Conservation (phyloP, 768 basidiomycete genomes). For the Myochromella boudieri region DNA sequence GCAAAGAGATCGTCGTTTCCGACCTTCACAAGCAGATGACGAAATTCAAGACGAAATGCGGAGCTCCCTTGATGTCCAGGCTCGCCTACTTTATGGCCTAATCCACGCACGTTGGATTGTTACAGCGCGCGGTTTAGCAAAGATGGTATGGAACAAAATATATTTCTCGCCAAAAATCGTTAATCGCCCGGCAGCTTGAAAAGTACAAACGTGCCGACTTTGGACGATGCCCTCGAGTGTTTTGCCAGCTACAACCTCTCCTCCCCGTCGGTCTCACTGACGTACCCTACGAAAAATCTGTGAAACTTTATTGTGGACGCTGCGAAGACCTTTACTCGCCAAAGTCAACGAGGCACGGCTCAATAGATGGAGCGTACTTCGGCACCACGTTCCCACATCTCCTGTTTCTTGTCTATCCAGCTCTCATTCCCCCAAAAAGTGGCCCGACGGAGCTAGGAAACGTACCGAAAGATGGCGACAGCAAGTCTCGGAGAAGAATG, state of each 20-base stretch:
- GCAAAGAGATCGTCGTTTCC: neutral
- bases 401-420: slow-evolving; percentile 95
- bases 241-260: slow-evolving; percentile 92
- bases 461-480: slow-evolving; percentile 25
- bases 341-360: slow-evolving; percentile 94
- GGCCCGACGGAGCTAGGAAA: slow-evolving; percentile 38
- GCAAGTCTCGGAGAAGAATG: slow-evolving; percentile 37
- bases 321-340: slow-evolving; percentile 99
- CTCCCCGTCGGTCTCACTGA: slow-evolving; percentile 97
- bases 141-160: slow-evolving; percentile 69
- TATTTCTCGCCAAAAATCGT: neutral
- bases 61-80: slow-evolving; percentile 90
- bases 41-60: slow-evolving; percentile 93
- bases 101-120: slow-evolving; percentile 98
- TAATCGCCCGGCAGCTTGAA: slow-evolving; percentile 57
- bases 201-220: slow-evolving; percentile 99
- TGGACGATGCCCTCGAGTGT: slow-evolving; percentile 95
- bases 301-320: slow-evolving; percentile 97
- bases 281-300: slow-evolving; percentile 97
- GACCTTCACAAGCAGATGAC: slow-evolving; percentile 58
- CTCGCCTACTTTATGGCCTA: slow-evolving; percentile 89
- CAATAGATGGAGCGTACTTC: slow-evolving; percentile 98
- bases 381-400: slow-evolving; percentile 98
- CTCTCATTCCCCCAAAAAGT: slow-evolving; percentile 83
- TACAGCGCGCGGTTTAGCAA: slow-evolving; percentile 87